A percentile compares a stretch with the other conserved stretches of the same genome.
These are phyloP conservation scores for Staphylotrichum tortipilum DNA, from an alignment of 495 filamentous ascomycete genomes.

Conservation along the genomic window DNA sequence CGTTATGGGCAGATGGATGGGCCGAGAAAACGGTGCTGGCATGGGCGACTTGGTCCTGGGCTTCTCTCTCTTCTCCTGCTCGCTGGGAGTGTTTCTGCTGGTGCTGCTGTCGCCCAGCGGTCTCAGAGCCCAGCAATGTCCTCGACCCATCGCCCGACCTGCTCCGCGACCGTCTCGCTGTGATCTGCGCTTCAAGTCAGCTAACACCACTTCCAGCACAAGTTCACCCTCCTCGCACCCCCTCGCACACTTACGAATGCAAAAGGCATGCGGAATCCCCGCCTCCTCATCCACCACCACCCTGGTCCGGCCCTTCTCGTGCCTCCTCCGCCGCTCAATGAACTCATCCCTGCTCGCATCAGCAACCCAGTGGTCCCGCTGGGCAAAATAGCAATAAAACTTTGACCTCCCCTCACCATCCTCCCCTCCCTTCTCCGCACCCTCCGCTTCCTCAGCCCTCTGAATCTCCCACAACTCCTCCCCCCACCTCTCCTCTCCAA, in stretches of 20 bases:
- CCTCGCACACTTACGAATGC: slow-evolving; percentile 51
- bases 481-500: slow-evolving; percentile 68
- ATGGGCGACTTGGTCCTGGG: too few relatives aligned
- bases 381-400: slow-evolving; percentile 73
- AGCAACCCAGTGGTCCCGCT: slow-evolving; percentile 76
- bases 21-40: too few relatives aligned
- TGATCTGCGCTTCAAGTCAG: slow-evolving; percentile 37
- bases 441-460: slow-evolving; percentile 21
- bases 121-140: slow-evolving; percentile 35
- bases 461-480: slow-evolving; percentile 57
- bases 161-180: slow-evolving; percentile 57
- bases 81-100: too few relatives aligned
- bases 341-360: slow-evolving; percentile 65
- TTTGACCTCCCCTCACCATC: slow-evolving; percentile 12
- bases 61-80: too few relatives aligned
- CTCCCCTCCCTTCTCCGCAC: slow-evolving; percentile 16
- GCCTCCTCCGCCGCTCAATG: slow-evolving; percentile 43
- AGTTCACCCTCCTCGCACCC: neutral
- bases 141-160: slow-evolving; percentile 52
- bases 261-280: slow-evolving; percentile 73
- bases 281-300: slow-evolving; percentile 67
- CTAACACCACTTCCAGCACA: neutral
- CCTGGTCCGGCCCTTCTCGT: slow-evolving; percentile 21
- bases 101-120: too few relatives aligned
- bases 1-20: too few relatives aligned